phyloP scores from a whole-genome alignment of 2,329 filamentous ascomycete genomes.

The Stemphylium beticola region DNA sequence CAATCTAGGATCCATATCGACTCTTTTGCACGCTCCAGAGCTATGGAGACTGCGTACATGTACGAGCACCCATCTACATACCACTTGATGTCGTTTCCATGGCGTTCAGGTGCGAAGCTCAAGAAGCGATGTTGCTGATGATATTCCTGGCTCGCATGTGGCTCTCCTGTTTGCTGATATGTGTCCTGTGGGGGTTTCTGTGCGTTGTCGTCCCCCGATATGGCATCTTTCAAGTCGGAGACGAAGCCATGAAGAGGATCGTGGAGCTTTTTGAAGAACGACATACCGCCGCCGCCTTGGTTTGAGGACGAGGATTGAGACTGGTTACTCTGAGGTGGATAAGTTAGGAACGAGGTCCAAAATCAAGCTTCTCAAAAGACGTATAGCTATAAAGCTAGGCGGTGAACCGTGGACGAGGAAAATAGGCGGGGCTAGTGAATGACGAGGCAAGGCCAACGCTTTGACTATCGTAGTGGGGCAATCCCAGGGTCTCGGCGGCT shows the following conservation, averaged over 20 bases:
- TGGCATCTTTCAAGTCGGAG: constrained; percentile 57
- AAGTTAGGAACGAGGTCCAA: neutral
- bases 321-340: constrained; percentile 24
- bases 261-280: constrained; percentile 63
- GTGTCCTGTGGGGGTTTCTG: constrained; percentile 49
- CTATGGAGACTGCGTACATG: constrained; percentile 83
- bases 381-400: constrained; percentile 6
- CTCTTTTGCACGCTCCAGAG: constrained; percentile 76
- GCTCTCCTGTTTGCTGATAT: constrained; percentile 24
- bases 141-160: constrained; percentile 45
- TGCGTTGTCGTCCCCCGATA: constrained; percentile 55
- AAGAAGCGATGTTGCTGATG: constrained; percentile 59
- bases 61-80: constrained; percentile 72
- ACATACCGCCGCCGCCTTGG: constrained; percentile 43
- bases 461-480: constrained; percentile 17
- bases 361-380: neutral
- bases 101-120: constrained; percentile 74
- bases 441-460: constrained; percentile 18
- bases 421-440: constrained; percentile 7
- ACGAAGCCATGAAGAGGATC: constrained; percentile 59
- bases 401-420: constrained; percentile 3
- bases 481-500: constrained; percentile 17
- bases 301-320: constrained; percentile 34
- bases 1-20: constrained; percentile 85
- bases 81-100: constrained; percentile 80